Evolutionary conservation across 495 filamentous ascomycete genomes (phyloP).

Genomic region (Xylaria scruposa): DNA sequence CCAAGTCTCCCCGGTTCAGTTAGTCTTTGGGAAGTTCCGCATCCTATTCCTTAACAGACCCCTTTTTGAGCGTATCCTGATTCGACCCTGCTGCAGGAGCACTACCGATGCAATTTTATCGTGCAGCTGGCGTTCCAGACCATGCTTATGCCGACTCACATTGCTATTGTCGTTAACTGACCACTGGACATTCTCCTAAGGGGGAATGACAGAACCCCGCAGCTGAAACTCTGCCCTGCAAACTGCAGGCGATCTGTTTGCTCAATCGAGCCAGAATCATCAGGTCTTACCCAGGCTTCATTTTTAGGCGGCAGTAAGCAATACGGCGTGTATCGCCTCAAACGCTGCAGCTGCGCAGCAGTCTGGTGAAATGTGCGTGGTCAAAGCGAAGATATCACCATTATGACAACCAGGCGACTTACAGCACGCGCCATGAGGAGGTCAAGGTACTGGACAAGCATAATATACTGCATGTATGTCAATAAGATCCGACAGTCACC

Average conservation of each 20-base stretch:
- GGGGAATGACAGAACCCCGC: conserved; percentile 16
- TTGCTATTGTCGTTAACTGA: background rate
- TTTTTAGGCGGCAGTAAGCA: conserved; percentile 18
- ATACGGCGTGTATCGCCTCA: conserved; percentile 17
- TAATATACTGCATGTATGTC: background rate
- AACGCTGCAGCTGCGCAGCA: background rate
- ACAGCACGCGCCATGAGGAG: background rate
- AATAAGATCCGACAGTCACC: background rate
- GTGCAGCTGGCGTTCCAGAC: conserved; percentile 27
- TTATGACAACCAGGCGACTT: background rate
- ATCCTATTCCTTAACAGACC: background rate
- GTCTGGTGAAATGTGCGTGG: background rate
- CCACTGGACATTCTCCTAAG: conserved; percentile 6
- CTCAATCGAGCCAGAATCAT: conserved; percentile 22
- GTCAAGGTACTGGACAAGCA: background rate
- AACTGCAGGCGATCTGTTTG: conserved; percentile 12
- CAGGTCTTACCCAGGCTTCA: conserved; percentile 17
- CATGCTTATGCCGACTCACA: conserved; percentile 18
- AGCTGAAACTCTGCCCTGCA: conserved; percentile 25
- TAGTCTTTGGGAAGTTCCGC: background rate
- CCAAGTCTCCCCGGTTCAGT: background rate
- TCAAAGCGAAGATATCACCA: background rate
- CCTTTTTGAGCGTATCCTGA: conserved; percentile 8
- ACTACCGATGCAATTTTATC: conserved; percentile 27
- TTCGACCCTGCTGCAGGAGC: conserved; percentile 10